A percentile compares a stretch with the other conserved stretches of the same genome.
These are phyloP conservation scores for Phytopythium oedochilum DNA, from an alignment of 352 stramenopile species.

Conservation along the genomic window DNA sequence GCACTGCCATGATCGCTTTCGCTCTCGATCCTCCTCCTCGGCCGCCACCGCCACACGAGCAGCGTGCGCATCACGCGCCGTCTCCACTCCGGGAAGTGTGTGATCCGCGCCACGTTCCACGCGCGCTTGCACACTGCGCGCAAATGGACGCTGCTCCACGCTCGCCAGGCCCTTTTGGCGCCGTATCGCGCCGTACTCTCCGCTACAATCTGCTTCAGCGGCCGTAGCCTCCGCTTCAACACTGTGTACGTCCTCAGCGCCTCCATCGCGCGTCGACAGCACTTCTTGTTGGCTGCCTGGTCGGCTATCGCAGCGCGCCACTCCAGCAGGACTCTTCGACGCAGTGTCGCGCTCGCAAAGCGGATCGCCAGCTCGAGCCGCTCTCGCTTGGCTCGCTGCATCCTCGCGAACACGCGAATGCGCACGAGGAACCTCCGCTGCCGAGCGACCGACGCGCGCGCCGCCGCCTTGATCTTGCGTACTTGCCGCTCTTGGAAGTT, in stretches of 20 bases:
- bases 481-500: conserved; percentile 78
- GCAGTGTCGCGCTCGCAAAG: conserved; percentile 1
- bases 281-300: conserved; percentile 39
- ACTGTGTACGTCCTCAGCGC: conserved; percentile 25
- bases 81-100: conserved; percentile 34
- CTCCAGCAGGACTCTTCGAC: conserved; percentile 16
- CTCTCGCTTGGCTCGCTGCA: background rate
- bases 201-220: conserved; percentile 25
- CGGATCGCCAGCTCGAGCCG: background rate
- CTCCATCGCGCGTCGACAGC: conserved; percentile 16
- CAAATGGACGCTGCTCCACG: conserved; percentile 51
- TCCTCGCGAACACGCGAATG: conserved; percentile 22
- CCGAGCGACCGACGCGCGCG: conserved; percentile 38
- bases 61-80: conserved; percentile 43
- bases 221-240: conserved; percentile 32
- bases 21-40: conserved; percentile 12
- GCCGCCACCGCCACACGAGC: conserved; percentile 35
- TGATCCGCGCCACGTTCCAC: conserved; percentile 37
- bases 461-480: conserved; percentile 56
- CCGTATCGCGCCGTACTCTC: conserved; percentile 11
- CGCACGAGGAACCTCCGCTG: conserved; percentile 44
- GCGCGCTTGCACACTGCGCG: conserved; percentile 56
- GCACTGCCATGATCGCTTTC: conserved; percentile 2
- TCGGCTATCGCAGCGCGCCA: conserved; percentile 53
- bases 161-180: conserved; percentile 21